Conservation (phyloP, 495 filamentous ascomycete species). For the Acidomyces sp. region DNA sequence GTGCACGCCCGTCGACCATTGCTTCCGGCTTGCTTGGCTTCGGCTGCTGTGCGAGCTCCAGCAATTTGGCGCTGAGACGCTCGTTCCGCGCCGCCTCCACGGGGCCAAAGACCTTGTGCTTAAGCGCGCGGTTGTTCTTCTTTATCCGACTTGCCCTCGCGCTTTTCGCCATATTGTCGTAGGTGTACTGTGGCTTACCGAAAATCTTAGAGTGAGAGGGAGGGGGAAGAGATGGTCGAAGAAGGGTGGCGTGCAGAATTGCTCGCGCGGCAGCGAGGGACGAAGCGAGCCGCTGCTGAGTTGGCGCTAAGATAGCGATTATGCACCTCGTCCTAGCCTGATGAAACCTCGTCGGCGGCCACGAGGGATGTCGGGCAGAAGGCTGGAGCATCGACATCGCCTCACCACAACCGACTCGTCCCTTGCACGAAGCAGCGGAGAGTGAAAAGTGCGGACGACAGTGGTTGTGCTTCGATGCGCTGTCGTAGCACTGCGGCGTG, state of each 20-base stretch:
- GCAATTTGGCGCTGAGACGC: conserved; percentile 58
- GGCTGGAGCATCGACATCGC: no score
- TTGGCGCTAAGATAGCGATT: conserved; percentile 10
- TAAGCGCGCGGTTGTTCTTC: conserved; percentile 61
- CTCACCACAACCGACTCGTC: no score
- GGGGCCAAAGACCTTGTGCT: conserved; percentile 66
- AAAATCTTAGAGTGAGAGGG: no score
- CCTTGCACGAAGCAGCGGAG: no score
- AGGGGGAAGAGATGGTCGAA: no score
- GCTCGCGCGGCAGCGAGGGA: not conserved
- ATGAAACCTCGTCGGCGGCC: not conserved
- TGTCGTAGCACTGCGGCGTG: not conserved
- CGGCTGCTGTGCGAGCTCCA: conserved; percentile 59
- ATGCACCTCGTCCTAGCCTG: conserved; percentile 8
- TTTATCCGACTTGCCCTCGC: conserved; percentile 61
- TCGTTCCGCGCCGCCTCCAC: conserved; percentile 60
- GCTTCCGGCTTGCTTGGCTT: conserved; percentile 32
- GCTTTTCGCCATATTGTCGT: conserved; percentile 65
- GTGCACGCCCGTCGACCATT: conserved; percentile 26
- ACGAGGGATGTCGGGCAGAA: no score
- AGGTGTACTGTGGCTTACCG: no score
- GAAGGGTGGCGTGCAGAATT: no score
- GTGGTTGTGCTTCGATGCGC: not conserved
- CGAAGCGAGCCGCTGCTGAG: no score
- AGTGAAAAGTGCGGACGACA: no score